Evolutionary conservation across 1,284 basidiomycete species (phyloP).

Genomic region (Leccinum insolens): DNA sequence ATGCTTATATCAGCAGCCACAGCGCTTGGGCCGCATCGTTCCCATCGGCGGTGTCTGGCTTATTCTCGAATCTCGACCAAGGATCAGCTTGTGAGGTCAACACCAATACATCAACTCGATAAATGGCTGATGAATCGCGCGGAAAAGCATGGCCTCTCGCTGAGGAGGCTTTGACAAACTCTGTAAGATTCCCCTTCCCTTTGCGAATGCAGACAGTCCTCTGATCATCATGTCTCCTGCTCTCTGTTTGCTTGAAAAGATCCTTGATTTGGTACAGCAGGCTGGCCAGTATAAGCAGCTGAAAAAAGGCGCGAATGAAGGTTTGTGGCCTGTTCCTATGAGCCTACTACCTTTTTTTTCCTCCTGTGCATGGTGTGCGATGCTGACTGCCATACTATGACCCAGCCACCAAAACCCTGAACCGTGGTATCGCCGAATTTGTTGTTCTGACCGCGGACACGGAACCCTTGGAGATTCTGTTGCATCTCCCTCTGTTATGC

Average conservation of each 20-base stretch:
- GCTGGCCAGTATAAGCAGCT: conserved; percentile 94
- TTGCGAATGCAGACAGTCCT: background rate
- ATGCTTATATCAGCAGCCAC: conserved; percentile 21
- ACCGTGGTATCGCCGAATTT: conserved; percentile 98
- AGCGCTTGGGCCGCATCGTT: too few relatives aligned
- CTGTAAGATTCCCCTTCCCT: conserved; percentile 55
- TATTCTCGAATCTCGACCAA: conserved; percentile 61
- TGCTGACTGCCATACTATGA: conserved; percentile 12
- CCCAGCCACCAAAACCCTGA: conserved; percentile 93
- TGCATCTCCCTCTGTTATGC: conserved; percentile 96
- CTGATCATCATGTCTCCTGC: conserved; percentile 1
- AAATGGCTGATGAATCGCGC: conserved; percentile 65
- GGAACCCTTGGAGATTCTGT: conserved; percentile 96
- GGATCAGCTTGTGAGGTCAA: conserved; percentile 82
- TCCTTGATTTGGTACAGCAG: conserved; percentile 89
- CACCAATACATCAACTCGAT: conserved; percentile 9
- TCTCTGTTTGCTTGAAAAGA: conserved; percentile 47
- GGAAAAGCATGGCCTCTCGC: conserved; percentile 95
- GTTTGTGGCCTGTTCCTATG: conserved; percentile 40
- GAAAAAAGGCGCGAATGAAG: conserved; percentile 98
- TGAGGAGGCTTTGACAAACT: conserved; percentile 89
- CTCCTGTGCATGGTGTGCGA: background rate
- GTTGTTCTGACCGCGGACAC: conserved; percentile 98
- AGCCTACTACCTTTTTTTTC: background rate
- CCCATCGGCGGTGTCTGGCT: background rate